Base-by-base conservation (phyloP, 2,329 filamentous ascomycete genomes). In the Diplodia mutila region DNA sequence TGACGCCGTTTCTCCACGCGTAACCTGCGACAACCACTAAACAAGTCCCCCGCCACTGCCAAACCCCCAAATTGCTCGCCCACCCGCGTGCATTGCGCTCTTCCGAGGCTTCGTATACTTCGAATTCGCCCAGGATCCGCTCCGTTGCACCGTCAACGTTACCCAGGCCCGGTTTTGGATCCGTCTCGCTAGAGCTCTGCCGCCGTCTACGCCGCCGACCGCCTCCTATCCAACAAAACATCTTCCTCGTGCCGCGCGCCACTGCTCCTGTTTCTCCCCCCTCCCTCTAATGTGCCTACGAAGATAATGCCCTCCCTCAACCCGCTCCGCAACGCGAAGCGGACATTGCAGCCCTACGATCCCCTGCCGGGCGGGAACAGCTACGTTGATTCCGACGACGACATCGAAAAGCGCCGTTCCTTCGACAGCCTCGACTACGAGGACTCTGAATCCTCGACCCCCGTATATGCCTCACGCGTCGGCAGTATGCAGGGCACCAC, bases 401-500 rank as follows among this genome's bases (percentile, higher is more conserved):
- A 77, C 53, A 71, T 76, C 54, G 81, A 83, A 70, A 83, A 82
- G 69, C 74, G 73, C 63, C 76, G 75, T 57, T 71, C 72, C n/a
- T 76, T 76, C 72, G 75, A 76, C 68, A 74, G 75, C 63, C 74
- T 73, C 57, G 75, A 75, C 71, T 76, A 76, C 64, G 71, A 74
- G 63, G 78, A 77, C 48, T 78, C 73, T 46, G 75, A 83, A 65
- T 80, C 83, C 72, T 80, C 85, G 55, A 72, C 81, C 68, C 77
- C 81, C 73, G 76, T 82, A 69, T 79, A 80, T 68, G 84, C 84
- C 70, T 91, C 90, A 6, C 85, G 88, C 67, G 81, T 83, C 14
- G 80, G 77, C 37, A 77, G 76, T 25, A 77, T 77, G 55, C 73
- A 79, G 69, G 29, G 71, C 70, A 63, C 59, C 46, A 63, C 59